Evolutionary conservation across 306 rosid genomes (phyloP), one percentile per base, ranked within the genome.

Genomic region (Biancaea sappan): DNA sequence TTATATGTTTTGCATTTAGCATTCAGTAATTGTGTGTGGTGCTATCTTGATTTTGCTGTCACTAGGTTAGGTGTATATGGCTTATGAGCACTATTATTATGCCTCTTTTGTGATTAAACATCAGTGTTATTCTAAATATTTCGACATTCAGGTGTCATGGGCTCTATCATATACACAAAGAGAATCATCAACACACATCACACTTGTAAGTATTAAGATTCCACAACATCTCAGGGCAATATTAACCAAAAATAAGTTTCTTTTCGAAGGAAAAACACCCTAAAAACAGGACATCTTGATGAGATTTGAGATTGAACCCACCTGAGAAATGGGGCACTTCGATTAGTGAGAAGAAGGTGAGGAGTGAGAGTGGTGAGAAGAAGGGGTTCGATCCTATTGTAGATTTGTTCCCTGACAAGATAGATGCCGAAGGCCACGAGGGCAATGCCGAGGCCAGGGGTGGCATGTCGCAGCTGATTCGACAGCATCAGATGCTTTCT

Each of bases 341-440:
- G 31, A 51, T 73, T 65, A 80, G 76, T 83, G 85, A 73, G 87
- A 47, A 26, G 79, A 53, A 21, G 83, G 66, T 15, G 69, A 44
- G 25, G 80, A 68, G 43, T 57, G 79, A 43, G 82, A 71, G 44
- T 57, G 80, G 38, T 68, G 69, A 22, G 84, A 66, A 8, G 88
- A 77, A n/a, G 90, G 84, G 41, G 92, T 13, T 76, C n/a, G 71
- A 83, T 6, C 56, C 79, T 79, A 61, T 85, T 64, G 87, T 88
- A 94, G 79, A 86, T 67, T 72, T 94, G 96, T 61, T 91, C 98
- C 22, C 93, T 95, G 48, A 90, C 92, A 22, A 94, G 89, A 77
- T 94, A 94, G 77, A 90, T 25, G 21, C 97, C 96, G 58, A 94
- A 91, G 69, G 98, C 97, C n/a, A 90, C 97, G 19, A 94, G 85